Percentiles rank a stretch among this genome's conserved stretches.
phyloP scores from a whole-genome alignment of 371 early-diverging fungal genomes.

The Mucor lusitanicus region DNA sequence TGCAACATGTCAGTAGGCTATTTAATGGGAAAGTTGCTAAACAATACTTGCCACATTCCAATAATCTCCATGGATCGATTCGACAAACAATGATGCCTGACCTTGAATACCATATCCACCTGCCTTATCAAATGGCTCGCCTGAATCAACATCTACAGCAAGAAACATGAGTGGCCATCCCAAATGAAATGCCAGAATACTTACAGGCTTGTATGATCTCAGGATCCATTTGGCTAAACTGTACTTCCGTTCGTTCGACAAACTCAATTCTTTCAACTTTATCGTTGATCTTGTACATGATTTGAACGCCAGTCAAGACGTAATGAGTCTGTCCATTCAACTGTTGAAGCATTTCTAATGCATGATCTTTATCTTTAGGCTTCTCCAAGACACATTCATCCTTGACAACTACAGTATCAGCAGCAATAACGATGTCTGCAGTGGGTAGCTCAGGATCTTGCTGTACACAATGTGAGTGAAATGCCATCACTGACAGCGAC shows the following conservation, averaged over 20 bases:
- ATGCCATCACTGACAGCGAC: background rate
- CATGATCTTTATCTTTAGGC: slow-evolving; percentile 54
- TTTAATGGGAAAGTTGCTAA: background rate
- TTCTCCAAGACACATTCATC: slow-evolving; percentile 62
- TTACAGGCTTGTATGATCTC: slow-evolving; percentile 70
- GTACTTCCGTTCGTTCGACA: slow-evolving; percentile 54
- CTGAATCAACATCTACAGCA: slow-evolving; percentile 39
- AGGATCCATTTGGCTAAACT: slow-evolving; percentile 45
- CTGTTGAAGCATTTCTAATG: slow-evolving; percentile 56
- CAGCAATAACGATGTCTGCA: slow-evolving; percentile 72
- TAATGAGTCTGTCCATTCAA: slow-evolving; percentile 61
- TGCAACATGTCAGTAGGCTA: background rate
- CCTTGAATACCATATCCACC: slow-evolving; percentile 89
- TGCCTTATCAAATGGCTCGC: slow-evolving; percentile 74
- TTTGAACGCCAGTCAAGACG: slow-evolving; percentile 68
- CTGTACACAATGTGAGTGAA: slow-evolving; percentile 7
- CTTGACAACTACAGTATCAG: slow-evolving; percentile 80
- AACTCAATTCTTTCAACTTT: slow-evolving; percentile 31
- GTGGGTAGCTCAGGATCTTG: slow-evolving; percentile 29
- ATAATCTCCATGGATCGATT: slow-evolving; percentile 75
- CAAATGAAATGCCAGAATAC: background rate
- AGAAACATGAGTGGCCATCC: slow-evolving; percentile 3
- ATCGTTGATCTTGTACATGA: slow-evolving; percentile 34
- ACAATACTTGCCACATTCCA: slow-evolving; percentile 67
- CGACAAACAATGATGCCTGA: slow-evolving; percentile 70